Base-by-base conservation (phyloP, 2,329 filamentous ascomycete species). In the Pseudocercospora macadamiae region DNA sequence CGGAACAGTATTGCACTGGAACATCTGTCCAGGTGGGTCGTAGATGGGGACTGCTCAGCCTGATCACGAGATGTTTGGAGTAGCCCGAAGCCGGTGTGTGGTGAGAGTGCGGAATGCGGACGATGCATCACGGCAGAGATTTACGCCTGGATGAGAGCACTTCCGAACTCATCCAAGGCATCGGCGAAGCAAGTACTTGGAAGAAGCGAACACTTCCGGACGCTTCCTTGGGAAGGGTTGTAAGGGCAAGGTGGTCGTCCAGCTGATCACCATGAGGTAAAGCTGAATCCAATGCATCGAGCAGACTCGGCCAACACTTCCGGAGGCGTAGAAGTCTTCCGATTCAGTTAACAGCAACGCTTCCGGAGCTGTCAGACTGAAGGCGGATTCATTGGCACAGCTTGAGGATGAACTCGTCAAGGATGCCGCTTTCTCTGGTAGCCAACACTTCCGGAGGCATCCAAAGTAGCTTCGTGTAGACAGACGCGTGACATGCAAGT, bases 391-490 rank as follows among this genome's bases (percentile, higher is more conserved):
- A 32, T 32, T 7, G 28, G 28, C 28, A 7, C 12, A 6, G 12
- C 28, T 32, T 32, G 28, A n/a, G n/a, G n/a, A 5, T 14, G n/a
- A n/a, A n/a, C n/a, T n/a, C n/a, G n/a, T n/a, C 16, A 53, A 39
- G 23, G n/a, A 19, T 19, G 49, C 21, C 25, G 49, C 26, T 14
- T 6, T 34, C 26, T 19, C 25, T 47, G 42, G 26, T 26, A 51
- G 51, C 56, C 56, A 59, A 59, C 51, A 55, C 56, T 55, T 59
- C 56, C 56, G 56, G 51, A 59, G 56, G 56, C 42, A 49, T 26
- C 32, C 34, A 45, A 28, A 12, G 21, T 21, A 21, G n/a, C n/a
- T n/a, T n/a, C n/a, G n/a, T n/a, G n/a, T n/a, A n/a, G n/a, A n/a
- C n/a, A n/a, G n/a, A n/a, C n/a, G n/a, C 28, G 12, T 32, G 12